Base-by-base conservation (phyloP, 352 stramenopile species). In the Detonula confervacea region DNA sequence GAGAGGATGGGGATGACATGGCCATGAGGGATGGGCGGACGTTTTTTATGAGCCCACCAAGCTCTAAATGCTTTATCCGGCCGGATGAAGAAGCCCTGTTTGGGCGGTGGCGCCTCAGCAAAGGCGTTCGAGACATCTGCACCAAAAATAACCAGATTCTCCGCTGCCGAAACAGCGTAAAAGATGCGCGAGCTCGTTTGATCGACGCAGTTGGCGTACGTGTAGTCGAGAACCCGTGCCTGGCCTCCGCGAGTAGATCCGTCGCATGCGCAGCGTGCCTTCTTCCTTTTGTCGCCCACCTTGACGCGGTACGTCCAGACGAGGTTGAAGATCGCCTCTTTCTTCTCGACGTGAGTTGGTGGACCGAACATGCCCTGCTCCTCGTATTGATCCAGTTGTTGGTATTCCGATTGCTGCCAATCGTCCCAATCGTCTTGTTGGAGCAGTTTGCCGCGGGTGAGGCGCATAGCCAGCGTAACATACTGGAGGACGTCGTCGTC, bases 91-190 rank as follows among this genome's bases (percentile, higher is more conserved):
- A 83, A 87, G 0, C 35, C 56, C 20, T 80, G 39, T 33, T 77
- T 68, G 1, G 77, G 73, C 4, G 73, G 30, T 11, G 51, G 52
- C 27, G 77, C 63, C 59, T 86, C 77, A 20, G 49, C 73, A 44
- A 70, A 85, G 7, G 76, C 81, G 54, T 88, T 88, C 1, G 42
- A 51, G 22, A 77, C 76, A 63, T 88, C 81, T n/a, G 63, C 63
- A 18, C 65, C 77, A 64, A 64, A 55, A 2, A 78, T 56, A 16
- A 73, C 24, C 0, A 78, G 14, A 25, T 71, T 67, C 20, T 81
- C 56, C 8, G 20, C 42, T 14, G 66, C 69, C 18, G 54, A 16
- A 6, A 64, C 14, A 0, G 78, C 65, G 33, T 68, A 86, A 35
- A 77, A 84, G 0, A 87, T 1, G 8, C 75, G 30, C 51, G 66